Conservation (phyloP, 202 grass and related monocot genomes). For the Schoenoplectus tabernaemontani region DNA sequence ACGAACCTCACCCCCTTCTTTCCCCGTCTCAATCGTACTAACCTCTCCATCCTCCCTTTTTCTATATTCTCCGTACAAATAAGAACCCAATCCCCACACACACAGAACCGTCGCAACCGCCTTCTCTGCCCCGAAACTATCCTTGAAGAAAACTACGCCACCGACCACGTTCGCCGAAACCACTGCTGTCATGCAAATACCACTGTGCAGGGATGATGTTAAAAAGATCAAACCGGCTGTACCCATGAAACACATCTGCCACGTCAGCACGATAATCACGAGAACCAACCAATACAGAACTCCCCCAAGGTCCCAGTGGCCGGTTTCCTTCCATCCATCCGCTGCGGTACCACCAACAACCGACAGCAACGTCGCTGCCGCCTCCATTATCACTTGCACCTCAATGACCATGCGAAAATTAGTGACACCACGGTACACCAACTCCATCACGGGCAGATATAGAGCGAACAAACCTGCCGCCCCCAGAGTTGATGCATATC, state of each 20-base stretch:
- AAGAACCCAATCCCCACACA: constrained; percentile 87
- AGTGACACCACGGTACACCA: constrained; percentile 57
- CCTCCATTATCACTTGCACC: constrained; percentile 90
- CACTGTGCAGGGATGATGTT: constrained; percentile 82
- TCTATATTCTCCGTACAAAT: constrained; percentile 75
- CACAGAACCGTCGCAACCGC: constrained; percentile 74
- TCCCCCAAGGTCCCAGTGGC: constrained; percentile 50
- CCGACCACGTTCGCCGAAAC: constrained; percentile 72
- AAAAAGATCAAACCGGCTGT: constrained; percentile 89
- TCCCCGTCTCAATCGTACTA: constrained; percentile 17
- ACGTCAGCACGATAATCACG: constrained; percentile 44
- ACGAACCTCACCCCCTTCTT: not conserved
- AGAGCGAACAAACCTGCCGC: constrained; percentile 73
- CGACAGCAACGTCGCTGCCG: constrained; percentile 47
- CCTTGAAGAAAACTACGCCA: constrained; percentile 61
- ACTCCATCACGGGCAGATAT: constrained; percentile 86
- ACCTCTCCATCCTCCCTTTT: constrained; percentile 28
- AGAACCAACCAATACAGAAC: constrained; percentile 56
- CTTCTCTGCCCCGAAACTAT: constrained; percentile 65
- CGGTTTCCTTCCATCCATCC: constrained; percentile 38
- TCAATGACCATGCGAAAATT: constrained; percentile 68
- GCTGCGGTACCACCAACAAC: constrained; percentile 31
- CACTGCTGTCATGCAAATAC: constrained; percentile 91
- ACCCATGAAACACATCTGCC: constrained; percentile 98
- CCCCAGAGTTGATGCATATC: constrained; percentile 73